Evolutionary conservation across 495 filamentous ascomycete species (phyloP).

Genomic region (Venustampulla echinocandica): DNA sequence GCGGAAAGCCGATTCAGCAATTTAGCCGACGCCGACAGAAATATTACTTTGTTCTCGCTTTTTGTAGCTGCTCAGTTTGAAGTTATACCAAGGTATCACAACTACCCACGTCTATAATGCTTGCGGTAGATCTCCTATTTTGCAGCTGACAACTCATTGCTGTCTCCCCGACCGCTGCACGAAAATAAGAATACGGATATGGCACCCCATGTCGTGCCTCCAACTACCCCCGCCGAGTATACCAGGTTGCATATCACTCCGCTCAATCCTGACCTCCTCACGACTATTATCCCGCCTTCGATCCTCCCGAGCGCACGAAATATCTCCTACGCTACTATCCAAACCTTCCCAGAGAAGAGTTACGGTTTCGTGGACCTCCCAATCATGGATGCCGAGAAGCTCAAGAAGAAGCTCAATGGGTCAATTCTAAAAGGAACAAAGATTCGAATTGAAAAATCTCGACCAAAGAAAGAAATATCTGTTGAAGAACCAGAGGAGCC

Average conservation of each 20-base stretch:
- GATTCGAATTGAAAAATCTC: conserved; percentile 72
- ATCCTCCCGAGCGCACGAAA: conserved; percentile 58
- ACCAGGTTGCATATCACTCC: conserved; percentile 82
- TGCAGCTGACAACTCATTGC: neutral
- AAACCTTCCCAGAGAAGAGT: conserved; percentile 79
- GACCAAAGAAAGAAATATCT: conserved; percentile 28
- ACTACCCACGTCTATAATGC: neutral
- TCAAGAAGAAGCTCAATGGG: conserved; percentile 90
- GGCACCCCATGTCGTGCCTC: neutral
- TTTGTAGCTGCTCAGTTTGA: no score
- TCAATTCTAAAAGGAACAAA: conserved; percentile 77
- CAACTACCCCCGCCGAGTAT: conserved; percentile 15
- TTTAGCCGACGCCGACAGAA: conserved; percentile 7
- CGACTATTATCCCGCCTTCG: conserved; percentile 56
- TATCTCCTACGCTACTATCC: conserved; percentile 72
- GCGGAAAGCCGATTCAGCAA: neutral
- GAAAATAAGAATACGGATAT: conserved; percentile 7
- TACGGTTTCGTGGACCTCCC: conserved; percentile 89
- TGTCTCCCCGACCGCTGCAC: neutral
- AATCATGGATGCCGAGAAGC: conserved; percentile 68
- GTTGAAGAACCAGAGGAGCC: conserved; percentile 32
- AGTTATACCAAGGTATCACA: no score
- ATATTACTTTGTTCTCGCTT: no score
- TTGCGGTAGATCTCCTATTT: neutral
- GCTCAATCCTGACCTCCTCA: conserved; percentile 61